A percentile compares a stretch with the other conserved stretches of the same genome.
phyloP scores from a whole-genome alignment of 768 basidiomycete species.

The Pisolithus tinctorius region DNA sequence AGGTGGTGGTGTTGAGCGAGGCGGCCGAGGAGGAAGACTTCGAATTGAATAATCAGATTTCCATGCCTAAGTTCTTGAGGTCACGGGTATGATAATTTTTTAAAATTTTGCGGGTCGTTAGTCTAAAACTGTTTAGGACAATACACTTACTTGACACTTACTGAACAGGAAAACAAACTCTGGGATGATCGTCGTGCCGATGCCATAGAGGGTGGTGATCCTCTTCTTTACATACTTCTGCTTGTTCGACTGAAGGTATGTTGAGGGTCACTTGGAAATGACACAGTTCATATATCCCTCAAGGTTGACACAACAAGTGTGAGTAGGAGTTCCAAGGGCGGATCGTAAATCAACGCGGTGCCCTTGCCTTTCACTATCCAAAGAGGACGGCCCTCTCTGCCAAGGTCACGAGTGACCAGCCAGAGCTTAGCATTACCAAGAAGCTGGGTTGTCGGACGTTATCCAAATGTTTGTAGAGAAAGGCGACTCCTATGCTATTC shows the following conservation, averaged over 20 bases:
- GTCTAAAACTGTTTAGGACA: not conserved
- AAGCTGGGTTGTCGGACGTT: conserved; percentile 87
- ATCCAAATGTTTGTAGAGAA: conserved; percentile 96
- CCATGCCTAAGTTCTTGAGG: conserved; percentile 76
- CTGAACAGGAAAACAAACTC: conserved; percentile 65
- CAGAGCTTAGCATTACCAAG: conserved; percentile 83
- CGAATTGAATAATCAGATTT: conserved; percentile 74
- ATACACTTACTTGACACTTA: not conserved
- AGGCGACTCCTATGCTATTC: conserved; percentile 91
- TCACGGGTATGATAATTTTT: conserved; percentile 40
- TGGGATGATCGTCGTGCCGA: conserved; percentile 71
- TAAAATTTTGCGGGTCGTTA: not conserved
- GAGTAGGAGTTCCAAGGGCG: conserved; percentile 81
- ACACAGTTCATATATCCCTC: too few relatives aligned
- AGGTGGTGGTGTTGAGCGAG: conserved; percentile 67
- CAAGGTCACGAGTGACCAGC: conserved; percentile 68
- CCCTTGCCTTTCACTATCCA: conserved; percentile 83
- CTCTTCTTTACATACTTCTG: conserved; percentile 70
- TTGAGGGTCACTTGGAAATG: not conserved
- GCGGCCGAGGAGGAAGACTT: conserved; percentile 72
- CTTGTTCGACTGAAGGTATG: conserved; percentile 76
- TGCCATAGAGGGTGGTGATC: conserved; percentile 56
- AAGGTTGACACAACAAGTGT: conserved; percentile 90
- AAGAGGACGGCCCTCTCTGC: conserved; percentile 43
- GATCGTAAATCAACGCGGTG: conserved; percentile 91